Evolutionary conservation across 805 yeast genomes (phyloP).

Genomic region (Geotrichum ghanense): DNA sequence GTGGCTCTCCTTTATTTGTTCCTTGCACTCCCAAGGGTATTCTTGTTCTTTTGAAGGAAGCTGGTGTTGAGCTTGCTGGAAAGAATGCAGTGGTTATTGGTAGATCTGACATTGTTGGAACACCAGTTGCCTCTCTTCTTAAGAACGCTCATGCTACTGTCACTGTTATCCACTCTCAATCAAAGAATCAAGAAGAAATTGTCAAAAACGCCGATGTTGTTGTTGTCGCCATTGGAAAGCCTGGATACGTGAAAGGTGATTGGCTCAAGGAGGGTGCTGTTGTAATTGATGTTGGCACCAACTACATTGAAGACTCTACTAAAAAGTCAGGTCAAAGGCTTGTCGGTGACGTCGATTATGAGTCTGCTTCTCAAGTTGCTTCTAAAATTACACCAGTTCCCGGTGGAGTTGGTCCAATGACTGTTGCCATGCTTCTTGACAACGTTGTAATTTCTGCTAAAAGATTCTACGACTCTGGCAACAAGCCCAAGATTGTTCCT

Average conservation of each 20-base stretch:
- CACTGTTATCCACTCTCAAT: constrained; percentile 71
- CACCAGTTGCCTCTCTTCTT: constrained; percentile 78
- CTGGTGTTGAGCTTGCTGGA: constrained; percentile 57
- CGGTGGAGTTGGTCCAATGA: constrained; percentile 99
- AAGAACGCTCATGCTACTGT: constrained; percentile 76
- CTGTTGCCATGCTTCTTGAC: constrained; percentile 88
- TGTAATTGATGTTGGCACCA: constrained; percentile 94
- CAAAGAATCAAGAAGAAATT: constrained; percentile 46
- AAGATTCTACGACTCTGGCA: constrained; percentile 34
- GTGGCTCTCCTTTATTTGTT: constrained; percentile 69
- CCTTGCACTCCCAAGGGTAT: constrained; percentile 97
- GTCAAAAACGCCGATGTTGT: constrained; percentile 73
- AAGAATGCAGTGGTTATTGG: constrained; percentile 86
- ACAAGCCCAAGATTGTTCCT: constrained; percentile 40
- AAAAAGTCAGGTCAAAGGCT: constrained; percentile 70
- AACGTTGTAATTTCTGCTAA: constrained; percentile 79
- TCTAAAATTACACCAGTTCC: constrained; percentile 88
- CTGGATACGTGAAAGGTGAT: constrained; percentile 73
- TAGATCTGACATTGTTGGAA: constrained; percentile 94
- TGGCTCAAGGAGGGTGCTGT: constrained; percentile 79
- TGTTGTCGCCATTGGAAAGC: constrained; percentile 87
- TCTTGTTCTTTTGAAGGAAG: constrained; percentile 62
- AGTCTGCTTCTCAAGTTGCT: constrained; percentile 48
- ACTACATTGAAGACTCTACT: constrained; percentile 63
- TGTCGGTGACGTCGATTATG: constrained; percentile 90